Evolutionary conservation across 2,329 filamentous ascomycete genomes (phyloP).

Genomic region (Fusarium nanum): DNA sequence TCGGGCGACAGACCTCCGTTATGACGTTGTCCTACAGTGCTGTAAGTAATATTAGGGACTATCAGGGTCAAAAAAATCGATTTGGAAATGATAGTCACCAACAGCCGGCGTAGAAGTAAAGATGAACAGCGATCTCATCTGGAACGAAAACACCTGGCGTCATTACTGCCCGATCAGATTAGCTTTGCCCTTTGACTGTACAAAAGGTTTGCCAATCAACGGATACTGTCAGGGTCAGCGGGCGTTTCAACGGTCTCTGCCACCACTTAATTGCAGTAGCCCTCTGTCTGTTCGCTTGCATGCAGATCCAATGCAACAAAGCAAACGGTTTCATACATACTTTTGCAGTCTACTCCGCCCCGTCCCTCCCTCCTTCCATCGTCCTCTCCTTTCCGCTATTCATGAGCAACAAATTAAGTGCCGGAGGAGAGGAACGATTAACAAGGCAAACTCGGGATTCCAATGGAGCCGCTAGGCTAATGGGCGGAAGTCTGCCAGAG

Average conservation of each 20-base stretch:
- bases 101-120: constrained; percentile 2
- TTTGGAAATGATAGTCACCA: constrained; percentile 11
- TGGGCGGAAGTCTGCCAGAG: constrained; percentile 23
- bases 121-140: constrained; percentile 23
- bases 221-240: constrained; percentile 12
- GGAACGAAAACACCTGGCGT: constrained; percentile 19
- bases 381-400: not conserved
- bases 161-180: constrained; percentile 30
- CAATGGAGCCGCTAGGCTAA: constrained; percentile 32
- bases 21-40: constrained; percentile 14
- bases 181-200: constrained; percentile 1
- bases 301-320: not conserved
- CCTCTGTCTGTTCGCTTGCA: not conserved
- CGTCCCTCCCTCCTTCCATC: not conserved
- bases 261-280: constrained; percentile 2
- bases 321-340: not conserved
- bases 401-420: not conserved
- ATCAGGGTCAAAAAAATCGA: not conserved
- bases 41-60: constrained; percentile 7
- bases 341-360: not conserved
- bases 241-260: constrained; percentile 28
- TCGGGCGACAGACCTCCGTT: not conserved
- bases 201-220: constrained; percentile 22
- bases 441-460: constrained; percentile 10
- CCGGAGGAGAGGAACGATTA: not conserved